Conservation (phyloP, 495 filamentous ascomycete genomes). For the Penicillium coprophilum region DNA sequence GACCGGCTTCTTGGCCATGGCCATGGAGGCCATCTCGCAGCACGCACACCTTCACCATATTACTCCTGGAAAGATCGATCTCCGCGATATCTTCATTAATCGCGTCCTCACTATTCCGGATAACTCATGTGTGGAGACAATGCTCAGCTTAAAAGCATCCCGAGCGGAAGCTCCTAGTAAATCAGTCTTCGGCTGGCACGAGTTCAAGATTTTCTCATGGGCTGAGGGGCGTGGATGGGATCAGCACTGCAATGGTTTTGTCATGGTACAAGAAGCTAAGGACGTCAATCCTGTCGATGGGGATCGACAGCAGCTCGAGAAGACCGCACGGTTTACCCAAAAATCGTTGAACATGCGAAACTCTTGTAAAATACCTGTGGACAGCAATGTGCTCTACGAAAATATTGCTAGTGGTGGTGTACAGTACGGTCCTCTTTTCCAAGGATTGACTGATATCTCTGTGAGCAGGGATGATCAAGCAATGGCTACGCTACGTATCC, state of each 20-base stretch:
- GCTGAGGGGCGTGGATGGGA: slow-evolving; percentile 37
- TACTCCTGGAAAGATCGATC: slow-evolving; percentile 23
- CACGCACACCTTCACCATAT: slow-evolving; percentile 34
- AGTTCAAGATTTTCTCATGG: slow-evolving; percentile 43
- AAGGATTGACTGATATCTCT: slow-evolving; percentile 31
- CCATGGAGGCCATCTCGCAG: slow-evolving; percentile 49
- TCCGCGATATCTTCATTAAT: slow-evolving; percentile 41
- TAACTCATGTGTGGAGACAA: slow-evolving; percentile 32
- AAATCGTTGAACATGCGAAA: slow-evolving; percentile 8
- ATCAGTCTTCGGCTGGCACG: slow-evolving; percentile 41
- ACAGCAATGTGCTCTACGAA: slow-evolving; percentile 20
- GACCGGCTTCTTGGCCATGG: slow-evolving; percentile 53
- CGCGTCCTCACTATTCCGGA: slow-evolving; percentile 43
- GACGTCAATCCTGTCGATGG: slow-evolving; percentile 32
- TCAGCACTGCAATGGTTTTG: slow-evolving; percentile 43
- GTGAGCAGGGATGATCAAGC: slow-evolving; percentile 15
- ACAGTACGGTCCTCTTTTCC: slow-evolving; percentile 39
- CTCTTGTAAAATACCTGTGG: slow-evolving; percentile 16
- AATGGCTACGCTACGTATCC: slow-evolving; percentile 37
- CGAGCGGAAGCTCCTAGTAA: slow-evolving; percentile 23
- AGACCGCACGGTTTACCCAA: not conserved
- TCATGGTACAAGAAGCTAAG: slow-evolving; percentile 31
- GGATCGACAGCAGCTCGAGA: slow-evolving; percentile 9
- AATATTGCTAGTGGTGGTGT: slow-evolving; percentile 31
- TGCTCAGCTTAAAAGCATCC: slow-evolving; percentile 26